Evolutionary conservation across 768 basidiomycete species (phyloP), one percentile per base, ranked within the genome.

Genomic region (Naganishia onofrii): DNA sequence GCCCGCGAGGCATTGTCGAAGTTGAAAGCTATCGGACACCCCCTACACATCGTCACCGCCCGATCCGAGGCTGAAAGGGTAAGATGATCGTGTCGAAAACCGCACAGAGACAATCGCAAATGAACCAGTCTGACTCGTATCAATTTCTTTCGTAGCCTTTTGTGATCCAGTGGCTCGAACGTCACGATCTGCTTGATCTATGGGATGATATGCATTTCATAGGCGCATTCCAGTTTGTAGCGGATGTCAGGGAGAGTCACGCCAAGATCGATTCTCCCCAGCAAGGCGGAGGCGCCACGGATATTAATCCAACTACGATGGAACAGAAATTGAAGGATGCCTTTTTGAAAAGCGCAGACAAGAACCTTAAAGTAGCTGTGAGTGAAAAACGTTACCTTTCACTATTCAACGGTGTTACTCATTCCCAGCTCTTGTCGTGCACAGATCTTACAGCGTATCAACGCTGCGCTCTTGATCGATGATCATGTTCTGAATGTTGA

Each of bases 1-100:
- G 31, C 64, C 0, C 63, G 42, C 6, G 54, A 63, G 2, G 65
- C 64, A 15, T 53, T 70, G 19, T 9, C 29, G 3, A 31, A 46
- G 31, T 36, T 70, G 46, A 38, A 48, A 38, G 48, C 17, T 15
- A 42, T 66, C 21, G 70, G 70, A 3, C 78, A 79, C 53, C 74
- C 74, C 5, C 36, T 79, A 8, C 77, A 79, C 70, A 72, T 79
- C 53, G 73, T 79, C 70, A 77, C 75, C 8, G 72, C 75, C 0
- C 73, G 78, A 4, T 65, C 76, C 6, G 44, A 48, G 21, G 19
- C 53, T 21, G 60, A 63, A 26, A 63, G 46, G 60, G 60, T 42
- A 42, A 60, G 36, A 13, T 44, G n/a, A 3, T 6, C 5, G 12
- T 31, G 1, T 17, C 2, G 21, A 3, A n/a, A 28, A 23, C 7